Evolutionary conservation across 768 basidiomycete genomes (phyloP).

Genomic region (Coprinopsis cinerea): DNA sequence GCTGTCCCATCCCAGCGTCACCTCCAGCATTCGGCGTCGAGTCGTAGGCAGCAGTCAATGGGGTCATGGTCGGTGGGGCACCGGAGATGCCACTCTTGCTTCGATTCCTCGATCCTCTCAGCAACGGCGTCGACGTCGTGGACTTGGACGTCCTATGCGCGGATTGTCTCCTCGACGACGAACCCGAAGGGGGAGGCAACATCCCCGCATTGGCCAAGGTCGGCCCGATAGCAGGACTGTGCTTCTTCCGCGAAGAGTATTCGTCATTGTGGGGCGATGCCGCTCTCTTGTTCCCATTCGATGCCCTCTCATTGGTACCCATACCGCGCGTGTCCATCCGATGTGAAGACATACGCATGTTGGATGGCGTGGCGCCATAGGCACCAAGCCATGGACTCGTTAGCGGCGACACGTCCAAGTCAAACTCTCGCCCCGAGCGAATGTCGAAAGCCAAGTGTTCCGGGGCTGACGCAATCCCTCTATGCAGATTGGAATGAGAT

Average conservation of each 20-base stretch:
- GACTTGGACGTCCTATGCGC: conserved; percentile 39
- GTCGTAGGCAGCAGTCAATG: too few species aligned
- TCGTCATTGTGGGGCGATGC: conserved; percentile 58
- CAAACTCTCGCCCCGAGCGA: conserved; percentile 40
- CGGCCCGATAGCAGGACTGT: conserved; percentile 44
- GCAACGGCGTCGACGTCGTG: conserved; percentile 53
- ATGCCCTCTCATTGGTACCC: neutral
- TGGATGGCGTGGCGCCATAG: conserved; percentile 21
- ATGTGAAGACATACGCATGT: neutral
- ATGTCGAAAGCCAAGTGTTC: conserved; percentile 62
- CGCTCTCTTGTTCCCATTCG: conserved; percentile 40
- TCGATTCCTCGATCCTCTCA: conserved; percentile 24
- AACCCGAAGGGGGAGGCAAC: conserved; percentile 2
- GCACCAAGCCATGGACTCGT: conserved; percentile 80
- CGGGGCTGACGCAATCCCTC: conserved; percentile 51
- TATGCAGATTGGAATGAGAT: conserved; percentile 6
- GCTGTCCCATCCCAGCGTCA: neutral
- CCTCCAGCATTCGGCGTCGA: neutral
- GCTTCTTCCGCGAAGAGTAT: conserved; percentile 44
- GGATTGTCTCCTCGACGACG: conserved; percentile 14
- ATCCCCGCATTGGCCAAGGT: conserved; percentile 18
- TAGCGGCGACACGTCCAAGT: conserved; percentile 71
- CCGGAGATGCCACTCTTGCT: conserved; percentile 6
- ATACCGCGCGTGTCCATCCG: too few species aligned
- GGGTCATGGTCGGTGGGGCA: neutral